A percentile compares a stretch with the other conserved stretches of the same genome.
Conservation (phyloP, 2,329 filamentous ascomycete genomes). For the Gaeumannomyces sp. region DNA sequence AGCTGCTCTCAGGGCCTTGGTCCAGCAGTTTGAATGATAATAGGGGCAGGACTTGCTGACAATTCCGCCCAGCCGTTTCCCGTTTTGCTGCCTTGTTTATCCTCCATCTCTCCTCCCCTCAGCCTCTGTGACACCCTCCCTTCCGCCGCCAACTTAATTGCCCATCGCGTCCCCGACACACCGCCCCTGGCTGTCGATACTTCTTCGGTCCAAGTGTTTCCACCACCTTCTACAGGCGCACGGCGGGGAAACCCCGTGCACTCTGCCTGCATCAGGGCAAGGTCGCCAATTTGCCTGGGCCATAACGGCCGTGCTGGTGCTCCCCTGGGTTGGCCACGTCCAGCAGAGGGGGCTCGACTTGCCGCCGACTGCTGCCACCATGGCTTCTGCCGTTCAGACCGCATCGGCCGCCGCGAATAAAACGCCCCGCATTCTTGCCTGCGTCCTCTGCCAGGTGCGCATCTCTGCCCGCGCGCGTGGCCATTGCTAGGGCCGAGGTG, state of each 20-base stretch:
- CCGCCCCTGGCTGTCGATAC: too few relatives aligned
- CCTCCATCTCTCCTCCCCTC: background rate
- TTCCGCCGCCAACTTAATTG: background rate
- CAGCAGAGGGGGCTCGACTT: background rate
- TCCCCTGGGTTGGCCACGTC: background rate
- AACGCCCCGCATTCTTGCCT: conserved; percentile 42
- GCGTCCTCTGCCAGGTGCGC: conserved; percentile 45
- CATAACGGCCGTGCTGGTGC: too few relatives aligned
- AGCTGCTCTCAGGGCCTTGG: background rate
- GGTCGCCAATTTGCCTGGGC: background rate
- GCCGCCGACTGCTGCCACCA: conserved; percentile 2
- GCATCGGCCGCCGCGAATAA: conserved; percentile 22
- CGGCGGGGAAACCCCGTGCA: background rate
- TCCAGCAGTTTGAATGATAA: background rate
- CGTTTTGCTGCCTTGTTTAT: background rate
- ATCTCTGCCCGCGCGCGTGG: background rate
- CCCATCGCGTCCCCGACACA: background rate
- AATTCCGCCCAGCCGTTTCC: background rate
- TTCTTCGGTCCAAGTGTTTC: background rate
- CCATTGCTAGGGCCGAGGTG: background rate
- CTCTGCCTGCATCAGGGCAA: background rate
- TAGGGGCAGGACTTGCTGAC: background rate
- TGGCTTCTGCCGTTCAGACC: conserved; percentile 11
- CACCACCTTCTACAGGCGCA: background rate
- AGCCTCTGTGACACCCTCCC: background rate